Conservation (phyloP, 1,139 yeast species). For the Eremothecium gossypii region DNA sequence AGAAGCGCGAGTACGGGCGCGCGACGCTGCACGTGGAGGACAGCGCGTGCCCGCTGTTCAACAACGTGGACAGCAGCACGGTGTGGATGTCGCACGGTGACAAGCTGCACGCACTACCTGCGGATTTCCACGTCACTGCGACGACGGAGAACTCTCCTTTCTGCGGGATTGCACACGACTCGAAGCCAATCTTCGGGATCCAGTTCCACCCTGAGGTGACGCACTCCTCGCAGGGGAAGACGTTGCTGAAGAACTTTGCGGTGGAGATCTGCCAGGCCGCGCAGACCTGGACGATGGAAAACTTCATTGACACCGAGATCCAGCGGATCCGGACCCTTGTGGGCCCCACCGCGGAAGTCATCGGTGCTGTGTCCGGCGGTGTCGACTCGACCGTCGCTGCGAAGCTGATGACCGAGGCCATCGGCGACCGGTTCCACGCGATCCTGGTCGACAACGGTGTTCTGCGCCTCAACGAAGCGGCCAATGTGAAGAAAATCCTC, state of each 20-base stretch:
- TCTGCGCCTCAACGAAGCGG: conserved; percentile 90
- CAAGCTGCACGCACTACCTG: conserved; percentile 83
- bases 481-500: conserved; percentile 75
- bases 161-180: conserved; percentile 81
- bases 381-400: conserved; percentile 99
- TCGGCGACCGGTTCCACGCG: conserved; percentile 98
- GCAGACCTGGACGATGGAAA: conserved; percentile 97
- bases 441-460: conserved; percentile 97
- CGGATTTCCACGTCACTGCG: conserved; percentile 83
- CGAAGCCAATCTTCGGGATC: conserved; percentile 75
- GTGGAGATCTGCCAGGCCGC: conserved; percentile 77
- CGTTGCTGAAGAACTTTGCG: conserved; percentile 82
- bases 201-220: conserved; percentile 99
- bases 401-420: conserved; percentile 94
- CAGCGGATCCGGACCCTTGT: conserved; percentile 82
- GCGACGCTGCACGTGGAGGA: conserved; percentile 79
- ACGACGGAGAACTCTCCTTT: conserved; percentile 89
- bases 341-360: conserved; percentile 97
- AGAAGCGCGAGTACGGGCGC: conserved; percentile 97
- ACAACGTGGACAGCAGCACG: conserved; percentile 76
- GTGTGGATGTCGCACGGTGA: conserved; percentile 99
- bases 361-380: conserved; percentile 99
- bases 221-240: conserved; percentile 87
- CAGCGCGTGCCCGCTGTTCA: conserved; percentile 58
- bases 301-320: conserved; percentile 93